Percentiles rank a stretch among this genome's conserved stretches.
phyloP scores from a whole-genome alignment of 139 green algal species.

The Nannochloris sp. region DNA sequence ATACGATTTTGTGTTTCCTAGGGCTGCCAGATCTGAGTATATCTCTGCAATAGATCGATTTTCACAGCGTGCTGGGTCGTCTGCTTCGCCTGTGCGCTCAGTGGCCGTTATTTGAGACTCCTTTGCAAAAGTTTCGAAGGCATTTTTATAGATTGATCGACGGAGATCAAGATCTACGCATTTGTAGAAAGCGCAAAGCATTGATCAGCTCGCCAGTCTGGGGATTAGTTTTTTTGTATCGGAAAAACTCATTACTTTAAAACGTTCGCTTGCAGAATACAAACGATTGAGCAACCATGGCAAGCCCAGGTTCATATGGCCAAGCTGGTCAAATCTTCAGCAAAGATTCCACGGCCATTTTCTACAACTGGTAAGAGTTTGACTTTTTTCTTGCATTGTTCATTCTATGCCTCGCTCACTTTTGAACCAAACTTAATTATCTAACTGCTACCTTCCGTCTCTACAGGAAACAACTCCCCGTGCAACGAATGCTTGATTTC shows the following conservation, averaged over 20 bases:
- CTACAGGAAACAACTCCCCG: constrained; percentile 29
- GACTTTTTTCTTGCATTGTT: background rate
- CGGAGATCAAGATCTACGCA: too few species aligned
- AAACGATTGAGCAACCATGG: too few species aligned
- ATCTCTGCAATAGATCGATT: too few species aligned
- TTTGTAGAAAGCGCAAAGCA: too few species aligned
- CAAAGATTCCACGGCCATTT: constrained; percentile 70
- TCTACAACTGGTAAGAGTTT: constrained; percentile 72
- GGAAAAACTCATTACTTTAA: too few species aligned
- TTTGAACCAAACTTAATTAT: background rate
- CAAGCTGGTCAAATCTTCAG: constrained; percentile 63
- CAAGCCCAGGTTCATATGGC: background rate
- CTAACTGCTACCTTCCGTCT: background rate
- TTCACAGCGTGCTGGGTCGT: too few species aligned
- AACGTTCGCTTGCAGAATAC: background rate
- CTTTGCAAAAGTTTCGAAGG: too few species aligned
- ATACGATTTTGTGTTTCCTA: too few species aligned
- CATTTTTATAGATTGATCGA: too few species aligned
- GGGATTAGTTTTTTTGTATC: background rate
- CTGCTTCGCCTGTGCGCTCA: too few species aligned
- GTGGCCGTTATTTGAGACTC: too few species aligned
- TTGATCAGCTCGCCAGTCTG: background rate
- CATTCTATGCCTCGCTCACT: background rate
- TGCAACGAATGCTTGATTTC: constrained; percentile 95
- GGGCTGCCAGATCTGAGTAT: too few species aligned